Evolutionary conservation across 2,329 filamentous ascomycete species (phyloP).

Genomic region (Pseudocercospora eumusae): DNA sequence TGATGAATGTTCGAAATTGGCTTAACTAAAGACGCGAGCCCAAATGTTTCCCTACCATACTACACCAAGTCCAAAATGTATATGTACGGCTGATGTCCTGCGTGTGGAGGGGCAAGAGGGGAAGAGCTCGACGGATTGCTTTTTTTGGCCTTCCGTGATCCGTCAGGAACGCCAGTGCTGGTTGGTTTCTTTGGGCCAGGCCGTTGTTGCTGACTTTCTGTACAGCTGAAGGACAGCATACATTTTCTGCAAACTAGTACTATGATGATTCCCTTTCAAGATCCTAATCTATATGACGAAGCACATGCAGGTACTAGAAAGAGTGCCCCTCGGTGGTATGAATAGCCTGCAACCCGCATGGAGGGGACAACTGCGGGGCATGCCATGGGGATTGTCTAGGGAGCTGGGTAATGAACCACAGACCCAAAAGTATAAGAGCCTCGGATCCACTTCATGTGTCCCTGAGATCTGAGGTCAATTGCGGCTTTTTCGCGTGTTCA

Average conservation of each 20-base stretch:
- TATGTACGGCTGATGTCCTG: constrained; percentile 9
- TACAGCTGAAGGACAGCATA: not conserved
- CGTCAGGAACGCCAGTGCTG: not conserved
- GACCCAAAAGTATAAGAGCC: constrained; percentile 1
- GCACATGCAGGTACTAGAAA: not conserved
- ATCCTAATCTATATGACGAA: not conserved
- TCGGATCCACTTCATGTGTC: constrained; percentile 4
- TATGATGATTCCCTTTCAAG: not conserved
- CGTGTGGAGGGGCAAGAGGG: constrained; percentile 17
- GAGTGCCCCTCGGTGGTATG: constrained; percentile 11
- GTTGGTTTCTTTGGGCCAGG: not conserved
- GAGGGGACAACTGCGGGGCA: constrained; percentile 18
- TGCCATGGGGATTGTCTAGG: not conserved
- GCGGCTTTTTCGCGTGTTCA: not conserved
- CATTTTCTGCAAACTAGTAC: not conserved
- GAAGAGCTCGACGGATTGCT: constrained; percentile 14
- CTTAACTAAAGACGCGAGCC: not conserved
- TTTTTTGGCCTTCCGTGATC: constrained; percentile 8
- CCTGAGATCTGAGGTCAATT: not conserved
- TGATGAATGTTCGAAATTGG: constrained; percentile 16
- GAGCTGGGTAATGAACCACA: not conserved
- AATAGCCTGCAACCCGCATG: constrained; percentile 10
- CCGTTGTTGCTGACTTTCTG: not conserved
- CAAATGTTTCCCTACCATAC: not conserved
- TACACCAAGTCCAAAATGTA: constrained; percentile 7